phyloP scores from a whole-genome alignment of 1,139 yeast genomes.

The Blastobotrys persicus region DNA sequence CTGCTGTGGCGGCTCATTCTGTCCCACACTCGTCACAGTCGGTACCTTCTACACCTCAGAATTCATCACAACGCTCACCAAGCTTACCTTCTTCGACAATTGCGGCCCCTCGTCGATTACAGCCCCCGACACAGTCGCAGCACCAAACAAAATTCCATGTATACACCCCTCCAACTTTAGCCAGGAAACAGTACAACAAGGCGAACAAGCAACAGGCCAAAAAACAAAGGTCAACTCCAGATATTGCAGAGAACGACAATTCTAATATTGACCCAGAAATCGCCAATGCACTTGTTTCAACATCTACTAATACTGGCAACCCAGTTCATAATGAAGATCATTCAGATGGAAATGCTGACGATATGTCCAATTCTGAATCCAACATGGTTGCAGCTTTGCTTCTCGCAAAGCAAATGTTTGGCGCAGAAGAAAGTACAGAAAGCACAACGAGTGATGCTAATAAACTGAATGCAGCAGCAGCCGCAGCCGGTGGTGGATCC shows the following conservation, averaged over 20 bases:
- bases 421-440: slow-evolving; percentile 13
- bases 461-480: slow-evolving; percentile 2
- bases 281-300: slow-evolving; percentile 1
- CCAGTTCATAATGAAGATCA: slow-evolving; percentile 10
- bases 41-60: not conserved
- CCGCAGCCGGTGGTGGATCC: not conserved
- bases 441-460: not conserved
- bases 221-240: not conserved
- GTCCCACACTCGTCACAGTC: no score
- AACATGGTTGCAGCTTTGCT: slow-evolving; percentile 16
- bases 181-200: slow-evolving; percentile 3
- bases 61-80: not conserved
- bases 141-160: slow-evolving; percentile 16
- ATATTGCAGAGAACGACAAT: not conserved
- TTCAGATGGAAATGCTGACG: slow-evolving; percentile 16
- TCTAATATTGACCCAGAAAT: slow-evolving; percentile 3
- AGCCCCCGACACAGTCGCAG: slow-evolving; percentile 5
- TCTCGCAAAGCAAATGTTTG: slow-evolving; percentile 41
- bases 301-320: not conserved
- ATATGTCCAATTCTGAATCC: slow-evolving; percentile 19
- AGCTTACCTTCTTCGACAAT: not conserved
- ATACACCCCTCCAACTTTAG: slow-evolving; percentile 14
- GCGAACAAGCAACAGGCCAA: slow-evolving; percentile 6
- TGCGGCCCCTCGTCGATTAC: not conserved
- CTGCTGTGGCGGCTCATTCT: slow-evolving; percentile 13